These are phyloP conservation scores for Penicillium ochrochloron DNA, from an alignment of 495 filamentous ascomycete species.

Conservation along the genomic window DNA sequence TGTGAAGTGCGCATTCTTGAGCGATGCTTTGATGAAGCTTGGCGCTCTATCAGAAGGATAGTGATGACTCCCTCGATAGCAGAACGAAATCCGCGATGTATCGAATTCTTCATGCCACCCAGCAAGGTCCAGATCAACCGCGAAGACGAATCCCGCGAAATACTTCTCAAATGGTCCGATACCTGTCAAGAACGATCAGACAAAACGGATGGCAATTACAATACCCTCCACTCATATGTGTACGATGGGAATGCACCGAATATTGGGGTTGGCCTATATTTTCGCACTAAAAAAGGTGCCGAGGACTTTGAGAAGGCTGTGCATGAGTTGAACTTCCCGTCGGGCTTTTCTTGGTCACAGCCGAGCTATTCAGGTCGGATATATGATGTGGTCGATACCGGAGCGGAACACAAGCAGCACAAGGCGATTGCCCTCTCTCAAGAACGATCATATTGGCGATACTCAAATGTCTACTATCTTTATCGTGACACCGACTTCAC, in stretches of 20 bases:
- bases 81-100: neutral
- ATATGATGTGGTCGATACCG: neutral
- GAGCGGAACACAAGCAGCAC: neutral
- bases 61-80: neutral
- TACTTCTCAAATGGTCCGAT: neutral
- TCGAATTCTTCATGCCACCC: conserved; percentile 3
- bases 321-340: neutral
- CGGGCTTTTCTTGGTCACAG: neutral
- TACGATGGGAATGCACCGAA: neutral
- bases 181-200: neutral
- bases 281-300: neutral
- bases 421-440: neutral
- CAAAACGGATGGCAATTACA: conserved; percentile 1
- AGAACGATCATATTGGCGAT: neutral
- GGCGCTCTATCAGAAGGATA: neutral
- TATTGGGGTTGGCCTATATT: neutral
- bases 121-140: neutral
- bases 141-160: neutral
- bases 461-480: neutral
- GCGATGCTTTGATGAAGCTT: conserved; percentile 1
- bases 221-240: neutral
- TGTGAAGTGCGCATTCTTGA: conserved; percentile 1
- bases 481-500: neutral
- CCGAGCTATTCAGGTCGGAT: neutral
- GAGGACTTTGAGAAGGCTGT: neutral